A percentile compares a stretch with the other conserved stretches of the same genome.
These are phyloP conservation scores for Toxoplasma gondii DNA, from an alignment of 169 alveolate species.

Conservation along the genomic window DNA sequence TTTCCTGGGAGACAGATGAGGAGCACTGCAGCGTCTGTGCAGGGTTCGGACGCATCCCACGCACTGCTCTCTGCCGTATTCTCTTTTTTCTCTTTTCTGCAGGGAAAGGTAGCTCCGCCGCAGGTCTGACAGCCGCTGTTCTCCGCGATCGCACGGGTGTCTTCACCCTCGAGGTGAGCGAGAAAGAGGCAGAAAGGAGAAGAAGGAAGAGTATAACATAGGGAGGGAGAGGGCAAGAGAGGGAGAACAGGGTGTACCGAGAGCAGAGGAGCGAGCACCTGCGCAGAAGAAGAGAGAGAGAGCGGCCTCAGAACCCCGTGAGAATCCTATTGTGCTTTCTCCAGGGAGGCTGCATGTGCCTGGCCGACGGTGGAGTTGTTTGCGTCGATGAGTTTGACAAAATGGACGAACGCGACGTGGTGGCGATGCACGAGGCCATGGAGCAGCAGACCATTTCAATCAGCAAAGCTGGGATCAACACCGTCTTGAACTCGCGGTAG, in stretches of 20 bases:
- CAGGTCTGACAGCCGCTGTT: conserved; percentile 99
- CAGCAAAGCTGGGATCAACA: conserved; percentile 99
- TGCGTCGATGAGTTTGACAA: conserved; percentile 99
- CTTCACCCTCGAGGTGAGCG: conserved; percentile 94
- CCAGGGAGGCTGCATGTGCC: conserved; percentile 99
- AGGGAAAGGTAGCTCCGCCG: conserved; percentile 99
- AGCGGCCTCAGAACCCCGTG: too few relatives aligned
- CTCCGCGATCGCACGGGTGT: conserved; percentile 90
- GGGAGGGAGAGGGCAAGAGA: too few relatives aligned
- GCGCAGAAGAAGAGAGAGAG: too few relatives aligned
- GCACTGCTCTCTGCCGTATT: neutral
- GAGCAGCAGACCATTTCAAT: conserved; percentile 99
- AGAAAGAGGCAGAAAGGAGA: neutral
- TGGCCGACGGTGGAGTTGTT: conserved; percentile 97
- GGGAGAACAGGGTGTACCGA: too few relatives aligned
- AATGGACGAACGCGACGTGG: conserved; percentile 99
- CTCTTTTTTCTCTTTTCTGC: neutral
- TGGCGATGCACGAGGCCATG: conserved; percentile 99
- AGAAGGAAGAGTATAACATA: neutral
- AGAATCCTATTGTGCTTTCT: too few relatives aligned
- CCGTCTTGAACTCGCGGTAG: conserved; percentile 82
- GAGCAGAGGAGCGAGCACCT: too few relatives aligned
- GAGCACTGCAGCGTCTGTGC: too few relatives aligned
- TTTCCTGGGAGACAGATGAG: too few relatives aligned
- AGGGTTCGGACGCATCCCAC: too few relatives aligned